Evolutionary conservation across 2,329 filamentous ascomycete genomes (phyloP).

Genomic region (Nemania sp.): DNA sequence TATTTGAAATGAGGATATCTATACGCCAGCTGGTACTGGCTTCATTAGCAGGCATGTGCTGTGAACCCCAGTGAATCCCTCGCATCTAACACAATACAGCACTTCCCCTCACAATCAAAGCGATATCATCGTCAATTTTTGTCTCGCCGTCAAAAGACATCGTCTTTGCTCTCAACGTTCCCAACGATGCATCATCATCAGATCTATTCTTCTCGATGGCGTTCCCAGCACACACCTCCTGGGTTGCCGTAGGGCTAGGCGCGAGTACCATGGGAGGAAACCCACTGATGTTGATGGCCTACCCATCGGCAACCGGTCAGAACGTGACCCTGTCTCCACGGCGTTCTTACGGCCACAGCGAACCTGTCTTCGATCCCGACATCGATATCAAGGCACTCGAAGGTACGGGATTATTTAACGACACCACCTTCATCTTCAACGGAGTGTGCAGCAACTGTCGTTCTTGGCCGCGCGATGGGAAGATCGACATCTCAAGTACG

Average conservation of each 20-base stretch:
- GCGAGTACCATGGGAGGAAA: conserved; percentile 61
- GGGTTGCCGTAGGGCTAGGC: conserved; percentile 68
- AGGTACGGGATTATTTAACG: conserved; percentile 62
- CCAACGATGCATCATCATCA: conserved; percentile 67
- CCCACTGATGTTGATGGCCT: conserved; percentile 67
- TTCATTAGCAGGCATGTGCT: conserved; percentile 33
- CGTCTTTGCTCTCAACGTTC: conserved; percentile 78
- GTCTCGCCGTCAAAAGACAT: conserved; percentile 50
- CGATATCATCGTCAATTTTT: conserved; percentile 46
- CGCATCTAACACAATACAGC: conserved; percentile 19
- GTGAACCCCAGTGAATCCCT: not conserved
- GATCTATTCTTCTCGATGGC: conserved; percentile 68
- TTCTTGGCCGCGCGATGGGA: conserved; percentile 56
- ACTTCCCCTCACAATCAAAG: conserved; percentile 31
- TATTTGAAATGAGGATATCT: conserved; percentile 28
- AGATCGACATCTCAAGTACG: conserved; percentile 62
- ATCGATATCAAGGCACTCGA: conserved; percentile 59
- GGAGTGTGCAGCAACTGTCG: conserved; percentile 67
- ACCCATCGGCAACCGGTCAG: conserved; percentile 59
- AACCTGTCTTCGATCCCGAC: conserved; percentile 61
- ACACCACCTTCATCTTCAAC: conserved; percentile 60
- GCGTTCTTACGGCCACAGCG: conserved; percentile 61
- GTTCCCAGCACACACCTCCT: conserved; percentile 59
- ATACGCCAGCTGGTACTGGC: conserved; percentile 42
- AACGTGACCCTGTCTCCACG: conserved; percentile 70